Conservation (phyloP, 805 yeast genomes). For the Candida ponderosae region DNA sequence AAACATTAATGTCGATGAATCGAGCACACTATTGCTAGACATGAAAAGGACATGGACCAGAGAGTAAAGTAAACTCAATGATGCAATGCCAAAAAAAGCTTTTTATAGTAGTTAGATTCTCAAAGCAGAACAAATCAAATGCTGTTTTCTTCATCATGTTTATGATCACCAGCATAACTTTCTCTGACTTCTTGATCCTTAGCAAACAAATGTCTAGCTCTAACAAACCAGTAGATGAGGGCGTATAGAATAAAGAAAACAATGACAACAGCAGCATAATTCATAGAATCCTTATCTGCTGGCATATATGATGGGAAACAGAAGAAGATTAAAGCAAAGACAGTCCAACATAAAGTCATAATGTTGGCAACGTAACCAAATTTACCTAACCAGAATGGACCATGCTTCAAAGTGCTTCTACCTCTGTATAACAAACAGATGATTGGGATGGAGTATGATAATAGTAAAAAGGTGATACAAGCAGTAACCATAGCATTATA, state of each 20-base stretch:
- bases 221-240: constrained; percentile 43
- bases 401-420: constrained; percentile 45
- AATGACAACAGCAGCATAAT: constrained; percentile 53
- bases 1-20: too few species aligned
- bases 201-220: constrained; percentile 26
- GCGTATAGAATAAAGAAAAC: constrained; percentile 38
- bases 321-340: constrained; percentile 52
- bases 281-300: constrained; percentile 54
- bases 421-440: constrained; percentile 39
- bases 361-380: constrained; percentile 43
- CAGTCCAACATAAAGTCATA: constrained; percentile 47
- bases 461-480: constrained; percentile 47
- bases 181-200: constrained; percentile 19
- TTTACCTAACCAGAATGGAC: constrained; percentile 62
- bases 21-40: too few species aligned
- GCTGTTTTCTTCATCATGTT: too few species aligned
- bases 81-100: too few species aligned
- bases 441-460: constrained; percentile 53
- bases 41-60: too few species aligned
- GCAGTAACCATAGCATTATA: constrained; percentile 58
- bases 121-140: too few species aligned
- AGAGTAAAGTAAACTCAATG: too few species aligned
- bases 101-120: too few species aligned
- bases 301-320: constrained; percentile 62
- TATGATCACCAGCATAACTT: constrained; percentile 13